These are phyloP conservation scores for Pluteus cervinus DNA, from an alignment of 768 basidiomycete species.

Conservation along the genomic window DNA sequence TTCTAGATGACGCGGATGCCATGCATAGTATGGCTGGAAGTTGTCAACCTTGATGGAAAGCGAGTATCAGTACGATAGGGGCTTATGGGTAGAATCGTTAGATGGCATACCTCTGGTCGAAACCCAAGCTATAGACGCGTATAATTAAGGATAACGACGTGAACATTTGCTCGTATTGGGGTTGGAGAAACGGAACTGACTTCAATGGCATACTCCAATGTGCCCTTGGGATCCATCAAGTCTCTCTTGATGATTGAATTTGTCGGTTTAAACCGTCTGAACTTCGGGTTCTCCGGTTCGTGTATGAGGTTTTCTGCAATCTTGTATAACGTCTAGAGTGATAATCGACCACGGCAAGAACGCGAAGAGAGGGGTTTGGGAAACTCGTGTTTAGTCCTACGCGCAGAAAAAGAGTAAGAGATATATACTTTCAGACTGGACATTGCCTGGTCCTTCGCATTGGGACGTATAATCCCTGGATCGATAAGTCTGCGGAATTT, in stretches of 20 bases:
- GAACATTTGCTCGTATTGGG: slow-evolving; percentile 3
- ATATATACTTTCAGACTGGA: slow-evolving; percentile 57
- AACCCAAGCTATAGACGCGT: slow-evolving; percentile 58
- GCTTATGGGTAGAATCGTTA: not conserved
- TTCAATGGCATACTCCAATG: slow-evolving; percentile 75
- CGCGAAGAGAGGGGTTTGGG: slow-evolving; percentile 11
- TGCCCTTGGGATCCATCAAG: slow-evolving; percentile 66
- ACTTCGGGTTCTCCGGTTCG: slow-evolving; percentile 71
- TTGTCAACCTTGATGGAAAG: slow-evolving; percentile 44
- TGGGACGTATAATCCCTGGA: slow-evolving; percentile 71
- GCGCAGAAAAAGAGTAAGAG: slow-evolving; percentile 10
- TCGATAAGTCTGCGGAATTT: slow-evolving; percentile 72
- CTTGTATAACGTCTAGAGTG: slow-evolving; percentile 57
- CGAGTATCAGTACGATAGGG: slow-evolving; percentile 7
- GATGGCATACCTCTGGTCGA: slow-evolving; percentile 46
- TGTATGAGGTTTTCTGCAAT: slow-evolving; percentile 70
- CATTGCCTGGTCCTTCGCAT: slow-evolving; percentile 53
- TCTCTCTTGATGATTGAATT: slow-evolving; percentile 61
- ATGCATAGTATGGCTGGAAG: slow-evolving; percentile 72
- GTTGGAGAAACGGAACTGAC: slow-evolving; percentile 52
- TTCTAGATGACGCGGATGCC: slow-evolving; percentile 42
- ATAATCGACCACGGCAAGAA: too few relatives aligned
- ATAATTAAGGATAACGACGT: slow-evolving; percentile 7
- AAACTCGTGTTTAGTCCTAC: slow-evolving; percentile 8
- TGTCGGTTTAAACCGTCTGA: slow-evolving; percentile 68